phyloP scores from a whole-genome alignment of 352 stramenopile species.

The Aphanomyces invadans region DNA sequence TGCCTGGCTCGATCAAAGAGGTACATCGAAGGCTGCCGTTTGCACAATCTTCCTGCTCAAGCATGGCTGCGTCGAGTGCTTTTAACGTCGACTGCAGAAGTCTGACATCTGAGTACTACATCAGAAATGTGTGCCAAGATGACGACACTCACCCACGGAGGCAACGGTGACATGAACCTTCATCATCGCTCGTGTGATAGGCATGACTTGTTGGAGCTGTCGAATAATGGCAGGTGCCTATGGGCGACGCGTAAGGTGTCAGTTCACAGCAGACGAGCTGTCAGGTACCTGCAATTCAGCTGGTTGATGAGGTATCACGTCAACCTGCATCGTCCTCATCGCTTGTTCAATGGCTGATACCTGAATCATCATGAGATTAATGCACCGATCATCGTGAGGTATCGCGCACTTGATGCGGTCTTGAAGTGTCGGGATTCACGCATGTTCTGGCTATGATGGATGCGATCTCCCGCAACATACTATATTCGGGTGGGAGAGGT shows the following conservation, averaged over 20 bases:
- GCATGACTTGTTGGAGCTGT: slow-evolving; percentile 87
- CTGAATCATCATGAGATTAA: slow-evolving; percentile 39
- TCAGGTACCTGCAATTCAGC: slow-evolving; percentile 87
- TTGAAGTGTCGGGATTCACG: slow-evolving; percentile 91
- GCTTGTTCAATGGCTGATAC: slow-evolving; percentile 88
- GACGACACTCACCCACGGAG: slow-evolving; percentile 18
- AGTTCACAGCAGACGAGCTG: neutral
- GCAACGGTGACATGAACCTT: slow-evolving; percentile 80
- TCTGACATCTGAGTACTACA: slow-evolving; percentile 26
- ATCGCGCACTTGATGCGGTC: slow-evolving; percentile 85
- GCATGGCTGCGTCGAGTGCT: slow-evolving; percentile 50
- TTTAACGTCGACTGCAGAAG: slow-evolving; percentile 49
- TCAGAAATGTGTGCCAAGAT: neutral
- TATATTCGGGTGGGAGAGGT: slow-evolving; percentile 32
- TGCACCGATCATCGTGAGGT: neutral
- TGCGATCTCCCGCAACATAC: slow-evolving; percentile 91
- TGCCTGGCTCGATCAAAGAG: slow-evolving; percentile 54
- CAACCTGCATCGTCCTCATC: slow-evolving; percentile 95
- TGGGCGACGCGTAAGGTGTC: too few relatives aligned
- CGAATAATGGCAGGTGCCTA: slow-evolving; percentile 95
- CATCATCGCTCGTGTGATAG: slow-evolving; percentile 96
- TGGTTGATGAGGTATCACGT: slow-evolving; percentile 88
- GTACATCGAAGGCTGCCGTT: slow-evolving; percentile 37
- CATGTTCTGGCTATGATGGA: slow-evolving; percentile 96
- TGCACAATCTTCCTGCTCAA: slow-evolving; percentile 62